These are phyloP conservation scores for Thielaviopsis cerberus DNA, from an alignment of 2,329 filamentous ascomycete genomes.

Conservation along the genomic window DNA sequence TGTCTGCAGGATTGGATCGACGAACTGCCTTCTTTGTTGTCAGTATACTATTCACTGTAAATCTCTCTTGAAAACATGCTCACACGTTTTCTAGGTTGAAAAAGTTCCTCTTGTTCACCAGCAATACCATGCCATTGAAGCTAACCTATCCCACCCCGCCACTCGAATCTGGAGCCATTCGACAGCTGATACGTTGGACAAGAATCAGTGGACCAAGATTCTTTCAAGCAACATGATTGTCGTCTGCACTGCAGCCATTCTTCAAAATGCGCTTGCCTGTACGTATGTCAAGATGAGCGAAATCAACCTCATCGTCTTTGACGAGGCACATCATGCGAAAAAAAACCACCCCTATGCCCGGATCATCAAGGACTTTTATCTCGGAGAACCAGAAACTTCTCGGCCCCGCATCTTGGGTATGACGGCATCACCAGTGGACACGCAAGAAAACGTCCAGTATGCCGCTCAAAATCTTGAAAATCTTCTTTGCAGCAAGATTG, in stretches of 20 bases:
- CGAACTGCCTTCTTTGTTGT: constrained; percentile 74
- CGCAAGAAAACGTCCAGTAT: constrained; percentile 50
- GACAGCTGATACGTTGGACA: constrained; percentile 23
- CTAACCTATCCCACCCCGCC: constrained; percentile 62
- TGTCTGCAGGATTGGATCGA: constrained; percentile 37
- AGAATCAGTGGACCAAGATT: constrained; percentile 32
- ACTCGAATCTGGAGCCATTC: constrained; percentile 59
- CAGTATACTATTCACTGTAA: constrained; percentile 1
- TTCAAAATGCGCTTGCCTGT: constrained; percentile 59
- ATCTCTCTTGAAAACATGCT: neutral
- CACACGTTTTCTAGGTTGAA: constrained; percentile 38
- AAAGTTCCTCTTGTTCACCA: constrained; percentile 83
- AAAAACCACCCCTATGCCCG: constrained; percentile 79
- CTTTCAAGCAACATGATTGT: constrained; percentile 56
- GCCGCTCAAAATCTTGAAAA: constrained; percentile 58
- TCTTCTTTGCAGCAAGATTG: constrained; percentile 65
- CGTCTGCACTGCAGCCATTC: constrained; percentile 79
- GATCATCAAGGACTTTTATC: constrained; percentile 78
- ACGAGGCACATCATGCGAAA: constrained; percentile 92
- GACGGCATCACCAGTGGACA: constrained; percentile 89
- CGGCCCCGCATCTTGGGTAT: constrained; percentile 78
- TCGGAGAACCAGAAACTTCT: constrained; percentile 24
- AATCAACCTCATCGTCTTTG: constrained; percentile 83
- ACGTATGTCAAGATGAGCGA: constrained; percentile 63
- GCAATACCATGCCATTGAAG: constrained; percentile 63